Base-by-base conservation (phyloP, 2,329 filamentous ascomycete species). In the Alternaria brassicicola region DNA sequence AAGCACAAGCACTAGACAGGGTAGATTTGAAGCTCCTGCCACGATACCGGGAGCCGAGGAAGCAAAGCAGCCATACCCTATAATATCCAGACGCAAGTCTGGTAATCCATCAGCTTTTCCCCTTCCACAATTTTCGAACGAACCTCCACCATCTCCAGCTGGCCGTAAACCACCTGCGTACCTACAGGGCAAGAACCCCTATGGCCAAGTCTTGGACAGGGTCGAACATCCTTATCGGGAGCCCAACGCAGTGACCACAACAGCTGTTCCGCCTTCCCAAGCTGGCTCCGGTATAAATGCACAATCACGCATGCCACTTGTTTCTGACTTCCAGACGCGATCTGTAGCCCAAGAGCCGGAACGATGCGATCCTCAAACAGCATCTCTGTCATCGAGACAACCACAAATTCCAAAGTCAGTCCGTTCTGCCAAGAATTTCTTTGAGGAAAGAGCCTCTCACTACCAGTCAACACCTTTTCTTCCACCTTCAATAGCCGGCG, bases 121-220 rank as follows among this genome's bases (percentile, higher is more conserved):
- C 23, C 21, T 59, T 6, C 52, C 52, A 6, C 42, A 55, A 35
- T 57, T 56, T 23, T 33, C 63, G 8, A 35, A 9, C 38, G 58
- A 65, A 21, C 1, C 47, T 41, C 57, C 61, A 35, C 35, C 45
- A 17, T 33, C 50, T 45, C 38, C 46, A 42, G 10, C 59, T 43
- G 60, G 56, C 46, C 61, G 49, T n/a, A 72, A 66, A 51, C 61
- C 64, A 30, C 71, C 71, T 25, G 65, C 64, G 7, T 75, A 75
- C 50, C 64, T 75, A 13, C 64, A 64, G 43, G 69, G 69, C 17
- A 76, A 71, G 56, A 75, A 75, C 28, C 70, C 72, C 7, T 74
- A 75, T 58, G 73, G 71, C 35, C 64, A 65, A 33, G 65, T 76
- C 21, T 47, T 76, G 38, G 66, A 72, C 19, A 61, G 52, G 28